Evolutionary conservation across 768 basidiomycete species (phyloP).

Genomic region (Mycena crocata): DNA sequence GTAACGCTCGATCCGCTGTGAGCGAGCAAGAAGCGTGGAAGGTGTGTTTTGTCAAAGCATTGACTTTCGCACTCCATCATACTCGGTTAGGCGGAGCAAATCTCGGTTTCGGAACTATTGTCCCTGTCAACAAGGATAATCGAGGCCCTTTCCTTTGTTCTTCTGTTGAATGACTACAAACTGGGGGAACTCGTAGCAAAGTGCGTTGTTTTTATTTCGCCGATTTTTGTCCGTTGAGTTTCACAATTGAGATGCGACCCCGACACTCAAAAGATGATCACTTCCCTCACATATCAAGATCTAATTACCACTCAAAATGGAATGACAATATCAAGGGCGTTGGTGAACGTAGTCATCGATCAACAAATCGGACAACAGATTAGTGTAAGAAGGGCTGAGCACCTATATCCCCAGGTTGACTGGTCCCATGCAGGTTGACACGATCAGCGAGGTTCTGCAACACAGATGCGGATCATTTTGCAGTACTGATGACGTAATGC

Average conservation of each 20-base stretch:
- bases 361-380: slow-evolving; percentile 98
- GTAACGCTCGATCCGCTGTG: slow-evolving; percentile 65
- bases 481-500: slow-evolving; percentile 96
- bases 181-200: slow-evolving; percentile 86
- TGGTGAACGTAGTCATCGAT: slow-evolving; percentile 97
- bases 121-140: slow-evolving; percentile 85
- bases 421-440: slow-evolving; percentile 79
- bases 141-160: slow-evolving; percentile 93
- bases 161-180: slow-evolving; percentile 92
- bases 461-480: slow-evolving; percentile 97
- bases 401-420: slow-evolving; percentile 28
- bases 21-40: slow-evolving; percentile 92
- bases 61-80: not conserved
- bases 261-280: slow-evolving; percentile 76
- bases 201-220: slow-evolving; percentile 56
- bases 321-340: slow-evolving; percentile 85
- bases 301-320: slow-evolving; percentile 89
- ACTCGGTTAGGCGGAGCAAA: slow-evolving; percentile 75
- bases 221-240: slow-evolving; percentile 10
- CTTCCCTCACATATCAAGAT: slow-evolving; percentile 83
- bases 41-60: slow-evolving; percentile 56
- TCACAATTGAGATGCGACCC: slow-evolving; percentile 69
- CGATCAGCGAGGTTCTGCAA: slow-evolving; percentile 94
- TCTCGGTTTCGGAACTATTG: slow-evolving; percentile 82
- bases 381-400: slow-evolving; percentile 66